A percentile compares a stretch with the other conserved stretches of the same genome.
phyloP scores from a whole-genome alignment of 257 asterid species.

The Verbascum thapsus region DNA sequence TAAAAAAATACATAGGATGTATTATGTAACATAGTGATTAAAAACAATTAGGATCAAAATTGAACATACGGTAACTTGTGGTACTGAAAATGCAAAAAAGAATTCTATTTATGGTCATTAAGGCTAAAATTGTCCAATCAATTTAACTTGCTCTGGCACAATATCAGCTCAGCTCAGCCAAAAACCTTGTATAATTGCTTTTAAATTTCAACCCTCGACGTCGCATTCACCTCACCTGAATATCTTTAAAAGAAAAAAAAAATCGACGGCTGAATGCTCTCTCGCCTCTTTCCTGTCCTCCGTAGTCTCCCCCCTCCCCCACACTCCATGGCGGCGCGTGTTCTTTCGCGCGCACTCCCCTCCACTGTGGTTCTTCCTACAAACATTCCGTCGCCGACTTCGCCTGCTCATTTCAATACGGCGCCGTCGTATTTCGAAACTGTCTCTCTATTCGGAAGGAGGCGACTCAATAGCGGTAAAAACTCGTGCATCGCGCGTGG shows the following conservation, averaged over 20 bases:
- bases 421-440: constrained; percentile 28
- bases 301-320: constrained; percentile 40
- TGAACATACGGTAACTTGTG: too few relatives aligned
- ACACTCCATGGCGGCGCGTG: constrained; percentile 78
- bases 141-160: not conserved
- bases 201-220: constrained; percentile 19
- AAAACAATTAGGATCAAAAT: too few relatives aligned
- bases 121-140: constrained; percentile 11
- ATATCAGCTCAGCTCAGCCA: not conserved
- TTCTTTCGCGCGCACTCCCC: constrained; percentile 51
- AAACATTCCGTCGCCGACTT: constrained; percentile 26
- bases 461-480: constrained; percentile 25
- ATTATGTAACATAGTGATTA: too few relatives aligned
- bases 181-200: not conserved
- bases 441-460: constrained; percentile 34
- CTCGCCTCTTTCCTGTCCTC: constrained; percentile 59
- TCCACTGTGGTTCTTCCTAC: constrained; percentile 30
- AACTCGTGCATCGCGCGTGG: constrained; percentile 37
- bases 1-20: too few relatives aligned
- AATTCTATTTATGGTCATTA: too few relatives aligned
- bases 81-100: too few relatives aligned
- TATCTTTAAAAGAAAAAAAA: not conserved
- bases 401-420: constrained; percentile 30
- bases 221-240: not conserved
- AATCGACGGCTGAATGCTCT: constrained; percentile 50